phyloP scores from a whole-genome alignment of 345 rosid species.

The Raphanus sativus region DNA sequence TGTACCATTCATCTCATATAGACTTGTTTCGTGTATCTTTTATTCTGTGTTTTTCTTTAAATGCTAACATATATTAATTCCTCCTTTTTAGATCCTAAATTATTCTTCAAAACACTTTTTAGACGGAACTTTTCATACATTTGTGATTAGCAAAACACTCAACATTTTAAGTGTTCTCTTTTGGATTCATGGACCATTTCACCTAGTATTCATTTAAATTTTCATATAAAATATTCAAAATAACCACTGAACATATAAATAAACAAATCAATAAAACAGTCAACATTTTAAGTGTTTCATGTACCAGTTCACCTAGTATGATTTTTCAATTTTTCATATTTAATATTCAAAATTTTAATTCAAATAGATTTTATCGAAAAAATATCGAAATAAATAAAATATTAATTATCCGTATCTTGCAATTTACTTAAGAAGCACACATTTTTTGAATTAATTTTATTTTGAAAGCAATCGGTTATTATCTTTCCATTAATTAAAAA shows the following conservation, averaged over 20 bases:
- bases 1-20: slow-evolving; percentile 2
- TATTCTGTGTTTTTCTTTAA: background rate
- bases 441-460: background rate
- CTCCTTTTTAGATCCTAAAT: background rate
- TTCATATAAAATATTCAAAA: background rate
- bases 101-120: background rate
- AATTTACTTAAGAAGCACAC: background rate
- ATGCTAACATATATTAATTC: background rate
- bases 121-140: background rate
- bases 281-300: background rate
- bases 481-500: background rate
- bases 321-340: background rate
- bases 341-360: background rate
- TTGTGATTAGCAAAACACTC: background rate
- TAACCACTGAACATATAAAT: background rate
- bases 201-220: background rate
- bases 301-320: background rate
- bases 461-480: background rate
- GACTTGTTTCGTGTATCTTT: background rate
- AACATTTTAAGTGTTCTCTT: background rate
- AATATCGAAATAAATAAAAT: background rate
- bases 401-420: background rate
- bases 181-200: background rate
- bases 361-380: background rate
- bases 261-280: background rate